Base-by-base conservation (phyloP, 2,329 filamentous ascomycete species). In the Berkeleyomyces basicola region DNA sequence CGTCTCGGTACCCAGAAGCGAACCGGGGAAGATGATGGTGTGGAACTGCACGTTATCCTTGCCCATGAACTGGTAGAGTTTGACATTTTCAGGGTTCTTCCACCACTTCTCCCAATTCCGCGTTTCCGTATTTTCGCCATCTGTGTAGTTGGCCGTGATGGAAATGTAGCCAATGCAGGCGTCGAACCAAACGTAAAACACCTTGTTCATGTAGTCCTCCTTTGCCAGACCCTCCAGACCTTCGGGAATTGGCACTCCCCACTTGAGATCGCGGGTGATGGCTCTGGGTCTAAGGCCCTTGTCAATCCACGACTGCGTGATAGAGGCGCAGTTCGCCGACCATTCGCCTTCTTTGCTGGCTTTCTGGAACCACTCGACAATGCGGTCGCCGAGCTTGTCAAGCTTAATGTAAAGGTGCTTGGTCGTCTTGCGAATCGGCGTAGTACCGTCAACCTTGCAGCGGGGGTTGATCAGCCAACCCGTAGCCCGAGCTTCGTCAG, bases 161-260 rank as follows among this genome's bases (percentile, higher is more conserved):
- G 90, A 95, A n/a, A 90, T 85, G 72, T 96, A 96, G 23, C 91
- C 91, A 70, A 96, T 93, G 73, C 88, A 93, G 62, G 89, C 89
- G 71, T 95, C 89, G 71, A 96, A 90, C 90, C 86, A 88, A 65
- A 96, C 90, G 70, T 96, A 96, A 67, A 96, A 84, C 66, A 96
- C 92, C 77, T 83, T 83, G 67, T 77, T 75, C 53, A 76, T 75
- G 67, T 81, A 84, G 36, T 78, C 79, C 62, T 79, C 77, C 3
- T 80, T 74, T 3, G 77, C 79, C 53, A 84, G 65, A 14, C 77
- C 78, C 10, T 77, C 72, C 37, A 79, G 67, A 58, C 73, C 71
- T n/a, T 71, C 72, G 78, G 79, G 57, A 68, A 82, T 79, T 3
- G 79, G 79, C 14, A 82, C 79, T 70, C 92, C 92, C 92, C 92